Evolutionary conservation across 139 green algal species (phyloP).

Genomic region (Coelastrella sp.): DNA sequence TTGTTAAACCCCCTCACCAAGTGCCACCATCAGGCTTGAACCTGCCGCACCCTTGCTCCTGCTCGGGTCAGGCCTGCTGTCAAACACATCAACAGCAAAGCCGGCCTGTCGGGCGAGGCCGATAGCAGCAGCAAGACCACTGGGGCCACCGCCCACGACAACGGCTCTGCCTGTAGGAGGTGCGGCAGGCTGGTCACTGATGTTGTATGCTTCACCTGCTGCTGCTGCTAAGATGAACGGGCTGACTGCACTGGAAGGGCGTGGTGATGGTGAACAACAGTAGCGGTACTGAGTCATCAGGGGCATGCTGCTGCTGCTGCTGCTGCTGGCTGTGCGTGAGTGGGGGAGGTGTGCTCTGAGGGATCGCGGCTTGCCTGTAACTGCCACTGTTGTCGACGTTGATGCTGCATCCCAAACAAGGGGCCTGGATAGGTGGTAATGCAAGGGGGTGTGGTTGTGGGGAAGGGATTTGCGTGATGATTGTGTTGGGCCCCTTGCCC

Average conservation of each 20-base stretch:
- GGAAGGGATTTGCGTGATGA: neutral
- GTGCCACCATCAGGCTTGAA: slow-evolving; percentile 26
- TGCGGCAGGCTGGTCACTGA: neutral
- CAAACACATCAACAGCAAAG: slow-evolving; percentile 35
- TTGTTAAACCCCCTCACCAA: neutral
- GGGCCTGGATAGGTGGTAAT: neutral
- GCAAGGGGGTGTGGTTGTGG: neutral
- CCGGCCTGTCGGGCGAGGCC: neutral
- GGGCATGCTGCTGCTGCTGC: neutral
- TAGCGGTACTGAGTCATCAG: neutral
- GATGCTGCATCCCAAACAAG: neutral
- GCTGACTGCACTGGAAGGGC: neutral
- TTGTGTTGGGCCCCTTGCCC: neutral
- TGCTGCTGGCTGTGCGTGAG: neutral
- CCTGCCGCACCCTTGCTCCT: neutral
- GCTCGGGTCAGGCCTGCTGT: neutral
- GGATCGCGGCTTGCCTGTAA: neutral
- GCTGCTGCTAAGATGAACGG: neutral
- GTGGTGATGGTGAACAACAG: neutral
- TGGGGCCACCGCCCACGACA: neutral
- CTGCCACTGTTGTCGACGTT: neutral
- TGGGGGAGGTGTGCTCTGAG: neutral
- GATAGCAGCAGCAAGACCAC: slow-evolving; percentile 34
- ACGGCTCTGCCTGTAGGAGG: neutral
- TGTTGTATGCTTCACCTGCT: neutral